Evolutionary conservation across 768 basidiomycete species (phyloP), one percentile per base, ranked within the genome.

Genomic region (Tylopilus felleus): DNA sequence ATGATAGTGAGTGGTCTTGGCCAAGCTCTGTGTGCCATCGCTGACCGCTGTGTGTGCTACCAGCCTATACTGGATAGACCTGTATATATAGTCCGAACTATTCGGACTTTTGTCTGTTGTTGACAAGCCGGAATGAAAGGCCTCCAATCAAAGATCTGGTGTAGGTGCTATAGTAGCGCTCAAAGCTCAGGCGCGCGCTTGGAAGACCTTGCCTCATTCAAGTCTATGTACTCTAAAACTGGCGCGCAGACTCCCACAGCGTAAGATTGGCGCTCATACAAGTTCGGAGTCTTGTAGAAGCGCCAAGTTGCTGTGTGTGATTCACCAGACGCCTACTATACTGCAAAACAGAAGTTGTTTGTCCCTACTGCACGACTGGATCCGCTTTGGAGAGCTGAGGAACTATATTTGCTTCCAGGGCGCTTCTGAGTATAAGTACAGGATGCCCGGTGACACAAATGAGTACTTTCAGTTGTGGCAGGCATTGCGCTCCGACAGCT

Each of bases 1-100:
- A 48, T 8, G 36, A 57, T 51, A 55, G 60, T 63, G 55, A 61
- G 56, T 65, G 28, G 0, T 19, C 36, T 23, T 45, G 16, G 17
- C 27, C 13, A 6, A n/a, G 10, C 14, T 31, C 25, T 38, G 16
- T 40, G 19, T n/a, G 6, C 8, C 33, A 21, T 33, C 10, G 31
- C 53, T 61, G 10, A 61, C 17, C 35, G 31, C 25, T 47, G 29
- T 56, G 9, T 35, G 39, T 38, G 22, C 14, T 28, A 28, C 31
- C 41, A 36, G 14, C 1, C 9, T 19, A 54, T 22, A 35, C 42
- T 22, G 40, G 49, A 17, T 33, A 13, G 31, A 33, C 12, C 1
- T 33, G 31, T 27, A 33, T 33, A 2, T 13, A 33, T 2, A 13
- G 31, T 33, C 12, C 12, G 31, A 22, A 25, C 4, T 35, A 8